Conservation (phyloP, 257 asterid genomes). For the Capsicum baccatum region DNA sequence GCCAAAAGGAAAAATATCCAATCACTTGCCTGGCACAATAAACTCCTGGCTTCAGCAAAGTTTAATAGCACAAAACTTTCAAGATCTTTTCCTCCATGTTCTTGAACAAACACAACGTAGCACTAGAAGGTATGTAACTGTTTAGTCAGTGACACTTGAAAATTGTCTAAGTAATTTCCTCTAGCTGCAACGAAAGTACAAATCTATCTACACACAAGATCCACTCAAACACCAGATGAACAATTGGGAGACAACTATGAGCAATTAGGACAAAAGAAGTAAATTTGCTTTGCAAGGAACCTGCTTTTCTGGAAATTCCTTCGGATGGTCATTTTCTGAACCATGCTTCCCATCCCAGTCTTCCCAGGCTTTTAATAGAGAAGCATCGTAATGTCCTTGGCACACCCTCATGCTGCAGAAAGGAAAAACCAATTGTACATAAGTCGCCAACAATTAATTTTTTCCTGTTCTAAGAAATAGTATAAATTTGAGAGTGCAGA, state of each 20-base stretch:
- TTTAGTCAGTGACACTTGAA: conserved; percentile 8
- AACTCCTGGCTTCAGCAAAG: conserved; percentile 85
- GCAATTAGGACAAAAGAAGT: conserved; percentile 13
- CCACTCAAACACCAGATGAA: conserved; percentile 26
- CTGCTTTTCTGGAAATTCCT: conserved; percentile 79
- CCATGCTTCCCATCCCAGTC: conserved; percentile 78
- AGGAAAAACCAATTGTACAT: background rate
- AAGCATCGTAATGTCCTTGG: conserved; percentile 79
- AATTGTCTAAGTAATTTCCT: conserved; percentile 14
- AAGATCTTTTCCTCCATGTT: conserved; percentile 95
- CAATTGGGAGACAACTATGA: conserved; percentile 15
- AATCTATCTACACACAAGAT: background rate
- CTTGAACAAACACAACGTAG: conserved; percentile 85
- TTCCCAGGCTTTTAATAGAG: conserved; percentile 88
- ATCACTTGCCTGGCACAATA: conserved; percentile 72
- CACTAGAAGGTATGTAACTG: conserved; percentile 47
- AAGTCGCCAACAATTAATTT: background rate
- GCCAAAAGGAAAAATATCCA: conserved; percentile 24
- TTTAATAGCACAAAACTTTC: conserved; percentile 83
- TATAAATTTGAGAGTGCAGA: background rate
- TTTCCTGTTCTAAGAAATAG: background rate
- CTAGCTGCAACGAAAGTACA: background rate
- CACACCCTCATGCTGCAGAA: conserved; percentile 79
- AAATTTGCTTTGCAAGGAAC: conserved; percentile 43
- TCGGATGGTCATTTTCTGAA: conserved; percentile 93